phyloP scores from a whole-genome alignment of 306 rosid species.

The Trifolium dubium region DNA sequence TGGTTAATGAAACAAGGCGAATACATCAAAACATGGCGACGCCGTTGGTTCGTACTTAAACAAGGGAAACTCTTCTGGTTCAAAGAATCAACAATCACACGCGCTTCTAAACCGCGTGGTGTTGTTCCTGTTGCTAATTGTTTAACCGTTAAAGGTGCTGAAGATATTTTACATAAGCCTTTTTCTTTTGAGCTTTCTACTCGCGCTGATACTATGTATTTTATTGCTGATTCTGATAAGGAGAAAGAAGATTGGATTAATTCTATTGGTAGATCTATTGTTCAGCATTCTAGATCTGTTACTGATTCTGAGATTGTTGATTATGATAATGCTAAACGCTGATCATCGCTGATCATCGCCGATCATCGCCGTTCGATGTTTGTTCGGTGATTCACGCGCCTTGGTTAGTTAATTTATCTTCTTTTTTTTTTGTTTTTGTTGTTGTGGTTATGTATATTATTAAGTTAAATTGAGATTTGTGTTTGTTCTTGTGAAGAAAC shows the following conservation, averaged over 20 bases:
- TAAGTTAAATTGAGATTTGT: constrained; percentile 24
- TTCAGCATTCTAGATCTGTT: constrained; percentile 73
- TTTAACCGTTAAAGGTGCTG: constrained; percentile 65
- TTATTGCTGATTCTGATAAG: constrained; percentile 66
- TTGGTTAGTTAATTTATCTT: constrained; percentile 20
- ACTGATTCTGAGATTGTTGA: constrained; percentile 71
- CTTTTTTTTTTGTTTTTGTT: too few species aligned
- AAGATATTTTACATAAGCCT: constrained; percentile 56
- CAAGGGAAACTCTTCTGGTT: constrained; percentile 55
- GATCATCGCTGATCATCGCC: neutral
- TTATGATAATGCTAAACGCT: constrained; percentile 58
- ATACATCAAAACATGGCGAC: constrained; percentile 55
- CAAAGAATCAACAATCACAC: constrained; percentile 47
- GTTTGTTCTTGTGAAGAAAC: constrained; percentile 29
- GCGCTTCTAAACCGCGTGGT: constrained; percentile 47
- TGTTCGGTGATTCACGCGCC: constrained; percentile 23
- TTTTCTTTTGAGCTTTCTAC: constrained; percentile 60
- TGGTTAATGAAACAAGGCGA: constrained; percentile 53
- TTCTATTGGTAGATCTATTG: constrained; percentile 69
- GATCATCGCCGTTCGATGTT: neutral
- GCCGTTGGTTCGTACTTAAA: constrained; percentile 52
- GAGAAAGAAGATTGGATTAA: constrained; percentile 78
- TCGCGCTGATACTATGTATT: constrained; percentile 62
- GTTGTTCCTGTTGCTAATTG: constrained; percentile 55
- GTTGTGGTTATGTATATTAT: constrained; percentile 34